A percentile compares a stretch with the other conserved stretches of the same genome.
These are phyloP conservation scores for Oryza rufipogon DNA, from an alignment of 176 grass and related monocot species.

Conservation along the genomic window DNA sequence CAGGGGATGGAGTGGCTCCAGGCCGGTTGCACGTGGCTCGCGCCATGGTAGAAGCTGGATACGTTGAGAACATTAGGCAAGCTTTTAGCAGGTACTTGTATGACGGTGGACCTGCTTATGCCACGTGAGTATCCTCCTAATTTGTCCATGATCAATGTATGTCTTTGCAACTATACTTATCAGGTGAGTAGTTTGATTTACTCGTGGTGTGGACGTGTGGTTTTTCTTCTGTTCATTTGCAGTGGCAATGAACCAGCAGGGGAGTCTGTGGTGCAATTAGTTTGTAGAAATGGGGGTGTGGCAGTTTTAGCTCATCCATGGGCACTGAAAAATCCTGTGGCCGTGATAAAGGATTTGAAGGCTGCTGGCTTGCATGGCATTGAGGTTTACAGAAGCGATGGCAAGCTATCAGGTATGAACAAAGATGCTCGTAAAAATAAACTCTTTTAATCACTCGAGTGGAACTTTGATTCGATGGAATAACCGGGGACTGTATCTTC, in stretches of 20 bases:
- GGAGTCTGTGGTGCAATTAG: constrained; percentile 59
- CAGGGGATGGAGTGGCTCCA: constrained; percentile 74
- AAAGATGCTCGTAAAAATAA: background rate
- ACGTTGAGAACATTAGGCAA: constrained; percentile 72
- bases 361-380: constrained; percentile 69
- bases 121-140: constrained; percentile 52
- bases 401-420: constrained; percentile 73
- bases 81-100: constrained; percentile 78
- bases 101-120: constrained; percentile 77
- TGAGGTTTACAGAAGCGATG: constrained; percentile 67
- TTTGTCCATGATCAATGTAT: background rate
- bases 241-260: constrained; percentile 66
- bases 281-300: constrained; percentile 61
- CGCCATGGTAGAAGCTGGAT: constrained; percentile 80
- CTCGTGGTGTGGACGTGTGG: background rate
- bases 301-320: constrained; percentile 85
- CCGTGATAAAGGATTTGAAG: constrained; percentile 61
- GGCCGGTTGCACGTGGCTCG: constrained; percentile 76
- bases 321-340: constrained; percentile 71
- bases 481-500: constrained; percentile 4
- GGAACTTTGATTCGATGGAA: background rate
- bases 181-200: background rate
- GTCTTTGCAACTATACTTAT: background rate
- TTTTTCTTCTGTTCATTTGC: constrained; percentile 28
- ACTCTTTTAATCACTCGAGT: background rate